Conservation (phyloP, 2,329 filamentous ascomycete genomes). For the Dactylonectria macrodidyma region DNA sequence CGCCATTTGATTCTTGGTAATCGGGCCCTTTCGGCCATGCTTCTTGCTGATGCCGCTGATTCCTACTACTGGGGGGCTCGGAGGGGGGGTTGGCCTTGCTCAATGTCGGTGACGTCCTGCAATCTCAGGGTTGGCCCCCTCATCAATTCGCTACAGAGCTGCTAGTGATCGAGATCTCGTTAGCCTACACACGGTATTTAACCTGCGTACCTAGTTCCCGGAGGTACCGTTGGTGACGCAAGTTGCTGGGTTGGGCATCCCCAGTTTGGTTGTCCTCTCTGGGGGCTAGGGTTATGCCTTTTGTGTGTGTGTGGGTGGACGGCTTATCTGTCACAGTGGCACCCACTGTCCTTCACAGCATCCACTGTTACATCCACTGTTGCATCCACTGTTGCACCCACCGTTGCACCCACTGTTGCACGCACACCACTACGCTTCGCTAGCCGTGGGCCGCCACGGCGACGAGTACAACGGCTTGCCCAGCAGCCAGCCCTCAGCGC, state of each 20-base stretch:
- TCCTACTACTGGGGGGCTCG: background rate
- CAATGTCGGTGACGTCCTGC: constrained; percentile 33
- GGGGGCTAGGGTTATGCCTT: background rate
- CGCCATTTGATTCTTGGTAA: constrained; percentile 29
- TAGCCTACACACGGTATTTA: background rate
- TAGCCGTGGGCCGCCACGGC: background rate
- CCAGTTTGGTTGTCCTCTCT: background rate
- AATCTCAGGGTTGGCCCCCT: constrained; percentile 40
- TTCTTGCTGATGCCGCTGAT: background rate
- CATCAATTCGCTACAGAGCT: constrained; percentile 42
- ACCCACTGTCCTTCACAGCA: too few species aligned
- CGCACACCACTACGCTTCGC: background rate
- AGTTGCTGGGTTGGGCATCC: constrained; percentile 31
- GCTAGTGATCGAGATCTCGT: constrained; percentile 43
- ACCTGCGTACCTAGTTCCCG: too few species aligned
- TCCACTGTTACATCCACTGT: background rate
- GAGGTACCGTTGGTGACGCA: constrained; percentile 13
- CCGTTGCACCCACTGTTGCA: background rate
- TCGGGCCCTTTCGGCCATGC: constrained; percentile 30
- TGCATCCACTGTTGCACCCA: constrained; percentile 1
- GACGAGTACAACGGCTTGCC: background rate
- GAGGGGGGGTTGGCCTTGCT: constrained; percentile 16
- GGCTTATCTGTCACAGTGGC: constrained; percentile 24
- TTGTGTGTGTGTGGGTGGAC: background rate
- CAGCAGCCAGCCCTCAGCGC: constrained; percentile 18